phyloP scores from a whole-genome alignment of 2,329 filamentous ascomycete genomes.

The Domatiomyces catenatus region DNA sequence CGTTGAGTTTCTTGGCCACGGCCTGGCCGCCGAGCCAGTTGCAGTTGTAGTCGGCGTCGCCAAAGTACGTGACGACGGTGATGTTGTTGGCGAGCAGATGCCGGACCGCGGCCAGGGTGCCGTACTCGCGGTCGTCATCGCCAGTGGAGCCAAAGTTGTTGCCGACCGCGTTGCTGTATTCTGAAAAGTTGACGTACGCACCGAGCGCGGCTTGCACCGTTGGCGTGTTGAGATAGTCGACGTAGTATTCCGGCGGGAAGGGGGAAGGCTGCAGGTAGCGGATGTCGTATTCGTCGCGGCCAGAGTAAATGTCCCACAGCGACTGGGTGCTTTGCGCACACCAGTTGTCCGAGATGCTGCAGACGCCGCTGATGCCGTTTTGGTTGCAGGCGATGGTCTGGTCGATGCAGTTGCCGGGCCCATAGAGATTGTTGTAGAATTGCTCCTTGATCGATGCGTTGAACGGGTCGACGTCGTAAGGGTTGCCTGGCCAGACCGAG shows the following conservation, averaged over 20 bases:
- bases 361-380: slow-evolving; percentile 33
- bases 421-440: slow-evolving; percentile 45
- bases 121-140: slow-evolving; percentile 29
- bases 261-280: slow-evolving; percentile 23
- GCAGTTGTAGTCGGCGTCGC: slow-evolving; percentile 21
- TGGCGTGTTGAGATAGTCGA: slow-evolving; percentile 36
- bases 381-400: slow-evolving; percentile 40
- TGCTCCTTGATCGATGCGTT: slow-evolving; percentile 21
- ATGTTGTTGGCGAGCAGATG: slow-evolving; percentile 28
- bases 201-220: slow-evolving; percentile 36
- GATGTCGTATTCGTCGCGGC: slow-evolving; percentile 39
- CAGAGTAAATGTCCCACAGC: slow-evolving; percentile 36
- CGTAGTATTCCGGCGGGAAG: slow-evolving; percentile 29
- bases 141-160: slow-evolving; percentile 30
- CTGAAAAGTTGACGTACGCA: slow-evolving; percentile 36
- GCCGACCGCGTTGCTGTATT: slow-evolving; percentile 26
- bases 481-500: slow-evolving; percentile 23
- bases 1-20: slow-evolving; percentile 38
- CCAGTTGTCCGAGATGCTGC: slow-evolving; percentile 39
- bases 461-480: slow-evolving; percentile 22
- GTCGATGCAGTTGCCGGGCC: slow-evolving; percentile 45
- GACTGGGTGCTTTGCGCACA: slow-evolving; percentile 39
- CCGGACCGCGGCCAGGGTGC: slow-evolving; percentile 29
- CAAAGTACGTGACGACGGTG: slow-evolving; percentile 21
- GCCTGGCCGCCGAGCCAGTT: slow-evolving; percentile 35